Conservation (phyloP, 1,139 yeast genomes). For the Saccharomycopsis hybrid region DNA sequence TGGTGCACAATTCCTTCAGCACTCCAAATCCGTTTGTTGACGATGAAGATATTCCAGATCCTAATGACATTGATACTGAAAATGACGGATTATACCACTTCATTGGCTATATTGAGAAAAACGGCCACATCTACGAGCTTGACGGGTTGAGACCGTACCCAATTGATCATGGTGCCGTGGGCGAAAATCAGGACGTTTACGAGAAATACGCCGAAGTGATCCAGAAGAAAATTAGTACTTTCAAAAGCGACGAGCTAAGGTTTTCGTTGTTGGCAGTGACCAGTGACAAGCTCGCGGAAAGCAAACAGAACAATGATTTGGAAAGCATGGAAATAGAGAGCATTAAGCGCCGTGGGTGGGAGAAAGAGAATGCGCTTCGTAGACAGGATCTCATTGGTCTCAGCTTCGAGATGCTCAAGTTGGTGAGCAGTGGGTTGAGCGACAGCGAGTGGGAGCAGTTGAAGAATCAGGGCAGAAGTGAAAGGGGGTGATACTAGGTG, state of each 20-base stretch:
- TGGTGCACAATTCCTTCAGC: slow-evolving; percentile 60
- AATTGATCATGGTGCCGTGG: slow-evolving; percentile 42
- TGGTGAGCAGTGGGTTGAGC: slow-evolving; percentile 31
- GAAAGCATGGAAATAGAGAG: slow-evolving; percentile 31
- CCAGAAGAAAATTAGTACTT: slow-evolving; percentile 40
- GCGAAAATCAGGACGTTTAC: slow-evolving; percentile 37
- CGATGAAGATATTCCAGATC: slow-evolving; percentile 28
- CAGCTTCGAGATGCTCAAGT: slow-evolving; percentile 41
- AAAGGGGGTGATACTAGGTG: not conserved
- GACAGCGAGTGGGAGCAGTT: slow-evolving; percentile 45
- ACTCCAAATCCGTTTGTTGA: slow-evolving; percentile 48
- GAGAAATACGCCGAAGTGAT: slow-evolving; percentile 40
- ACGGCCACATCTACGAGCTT: slow-evolving; percentile 52
- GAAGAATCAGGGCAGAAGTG: slow-evolving; percentile 18
- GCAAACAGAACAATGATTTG: slow-evolving; percentile 36
- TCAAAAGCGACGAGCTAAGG: slow-evolving; percentile 44
- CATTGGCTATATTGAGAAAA: slow-evolving; percentile 45
- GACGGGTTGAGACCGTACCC: slow-evolving; percentile 63
- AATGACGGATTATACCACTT: slow-evolving; percentile 56
- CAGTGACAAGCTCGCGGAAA: slow-evolving; percentile 41
- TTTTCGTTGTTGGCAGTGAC: slow-evolving; percentile 57
- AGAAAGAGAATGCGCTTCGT: slow-evolving; percentile 39
- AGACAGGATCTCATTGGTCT: slow-evolving; percentile 52
- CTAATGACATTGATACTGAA: slow-evolving; percentile 2
- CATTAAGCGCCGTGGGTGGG: slow-evolving; percentile 35